These are phyloP conservation scores for Nidularia sp. DNA, from an alignment of 768 basidiomycete genomes.

Conservation along the genomic window DNA sequence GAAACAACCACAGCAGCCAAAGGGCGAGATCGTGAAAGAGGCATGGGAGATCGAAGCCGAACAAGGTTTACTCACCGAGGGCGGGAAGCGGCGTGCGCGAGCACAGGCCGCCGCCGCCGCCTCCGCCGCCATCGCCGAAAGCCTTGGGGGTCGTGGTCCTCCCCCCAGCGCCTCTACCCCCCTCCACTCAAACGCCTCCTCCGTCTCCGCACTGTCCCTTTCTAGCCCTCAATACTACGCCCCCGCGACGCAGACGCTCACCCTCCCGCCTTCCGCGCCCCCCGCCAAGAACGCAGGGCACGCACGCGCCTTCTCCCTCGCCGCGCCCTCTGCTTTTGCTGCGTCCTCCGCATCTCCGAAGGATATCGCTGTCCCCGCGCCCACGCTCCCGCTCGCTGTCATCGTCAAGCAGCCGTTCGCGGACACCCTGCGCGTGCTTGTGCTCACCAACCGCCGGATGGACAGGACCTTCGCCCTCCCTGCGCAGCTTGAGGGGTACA, in stretches of 20 bases:
- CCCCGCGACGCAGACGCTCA: conserved; percentile 51
- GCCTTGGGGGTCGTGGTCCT: conserved; percentile 10
- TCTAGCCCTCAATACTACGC: conserved; percentile 59
- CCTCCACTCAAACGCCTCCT: not conserved
- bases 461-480: conserved; percentile 65
- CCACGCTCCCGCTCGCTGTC: conserved; percentile 61
- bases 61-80: conserved; percentile 71
- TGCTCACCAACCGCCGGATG: conserved; percentile 60
- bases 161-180: conserved; percentile 12
- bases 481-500: conserved; percentile 16
- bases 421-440: conserved; percentile 49
- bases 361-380: conserved; percentile 50
- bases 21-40: conserved; percentile 49
- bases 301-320: conserved; percentile 58
- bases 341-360: not conserved
- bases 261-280: conserved; percentile 58
- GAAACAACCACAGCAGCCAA: conserved; percentile 10
- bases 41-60: conserved; percentile 81
- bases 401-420: conserved; percentile 62
- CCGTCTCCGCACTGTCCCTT: conserved; percentile 24
- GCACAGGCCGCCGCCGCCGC: conserved; percentile 39
- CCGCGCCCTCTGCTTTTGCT: conserved; percentile 17
- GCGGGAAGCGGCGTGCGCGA: conserved; percentile 61
- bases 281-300: conserved; percentile 48
- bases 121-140: conserved; percentile 11